phyloP scores from a whole-genome alignment of 352 stramenopile species.

The Aphanomyces invadans region DNA sequence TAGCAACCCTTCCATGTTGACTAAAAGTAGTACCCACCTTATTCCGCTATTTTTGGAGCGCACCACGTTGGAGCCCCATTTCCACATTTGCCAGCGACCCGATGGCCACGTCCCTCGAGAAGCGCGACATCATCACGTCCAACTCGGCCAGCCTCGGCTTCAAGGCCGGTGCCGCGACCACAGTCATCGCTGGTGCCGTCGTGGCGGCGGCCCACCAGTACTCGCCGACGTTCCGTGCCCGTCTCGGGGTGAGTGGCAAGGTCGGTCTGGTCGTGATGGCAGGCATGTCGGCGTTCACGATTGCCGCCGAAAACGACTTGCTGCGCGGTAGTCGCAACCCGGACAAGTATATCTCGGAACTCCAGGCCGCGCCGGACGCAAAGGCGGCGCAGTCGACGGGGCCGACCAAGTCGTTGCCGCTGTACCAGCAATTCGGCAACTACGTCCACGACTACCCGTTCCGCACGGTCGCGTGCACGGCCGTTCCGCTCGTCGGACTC shows the following conservation, averaged over 20 bases:
- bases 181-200: constrained; percentile 26
- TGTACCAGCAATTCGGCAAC: constrained; percentile 59
- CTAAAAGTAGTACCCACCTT: too few relatives aligned
- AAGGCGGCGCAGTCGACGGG: background rate
- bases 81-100: background rate
- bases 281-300: constrained; percentile 48
- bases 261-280: constrained; percentile 53
- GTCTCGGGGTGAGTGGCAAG: constrained; percentile 60
- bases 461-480: constrained; percentile 41
- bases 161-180: constrained; percentile 35
- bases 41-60: background rate
- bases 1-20: background rate
- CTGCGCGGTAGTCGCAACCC: constrained; percentile 55
- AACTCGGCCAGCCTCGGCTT: constrained; percentile 55
- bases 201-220: constrained; percentile 49
- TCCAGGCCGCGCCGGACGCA: constrained; percentile 40
- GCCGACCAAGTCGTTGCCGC: constrained; percentile 30
- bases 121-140: constrained; percentile 52
- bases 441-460: constrained; percentile 79
- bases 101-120: background rate
- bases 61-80: background rate
- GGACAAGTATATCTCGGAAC: constrained; percentile 49
- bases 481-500: constrained; percentile 51
- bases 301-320: constrained; percentile 52
- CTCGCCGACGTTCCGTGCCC: constrained; percentile 53